A percentile compares a stretch with the other conserved stretches of the same genome.
Conservation (phyloP, 176 grass and related monocot species). For the Avena atlantica region DNA sequence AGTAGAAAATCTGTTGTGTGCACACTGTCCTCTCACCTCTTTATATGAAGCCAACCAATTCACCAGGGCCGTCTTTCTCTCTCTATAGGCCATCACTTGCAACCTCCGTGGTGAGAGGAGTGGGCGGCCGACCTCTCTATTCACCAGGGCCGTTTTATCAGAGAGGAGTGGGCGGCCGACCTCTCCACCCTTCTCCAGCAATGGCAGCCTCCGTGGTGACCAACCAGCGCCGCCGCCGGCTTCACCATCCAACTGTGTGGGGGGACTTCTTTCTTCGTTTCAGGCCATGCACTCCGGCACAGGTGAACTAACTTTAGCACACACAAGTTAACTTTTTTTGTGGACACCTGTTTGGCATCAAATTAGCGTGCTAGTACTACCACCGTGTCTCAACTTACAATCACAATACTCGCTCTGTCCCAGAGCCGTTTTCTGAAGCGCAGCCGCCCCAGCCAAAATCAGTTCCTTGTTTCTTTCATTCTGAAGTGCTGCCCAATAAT, state of each 20-base stretch:
- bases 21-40: background rate
- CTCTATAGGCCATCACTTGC: too few species aligned
- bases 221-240: background rate
- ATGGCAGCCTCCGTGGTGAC: background rate
- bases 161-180: background rate
- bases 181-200: background rate
- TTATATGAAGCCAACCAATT: background rate
- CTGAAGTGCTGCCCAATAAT: too few species aligned
- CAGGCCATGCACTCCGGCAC: background rate
- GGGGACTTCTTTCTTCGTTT: conserved; percentile 19
- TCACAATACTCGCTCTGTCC: background rate
- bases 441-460: background rate
- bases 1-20: background rate
- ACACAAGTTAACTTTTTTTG: too few species aligned
- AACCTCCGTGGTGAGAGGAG: too few species aligned
- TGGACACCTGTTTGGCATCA: background rate
- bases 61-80: background rate
- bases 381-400: background rate
- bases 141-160: background rate
- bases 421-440: background rate
- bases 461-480: too few species aligned
- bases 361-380: background rate
- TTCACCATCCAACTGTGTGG: background rate
- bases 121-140: background rate
- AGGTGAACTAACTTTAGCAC: background rate